A percentile compares a stretch with the other conserved stretches of the same genome.
Conservation (phyloP, 75 land plant species). For the Pinus albicaulis region DNA sequence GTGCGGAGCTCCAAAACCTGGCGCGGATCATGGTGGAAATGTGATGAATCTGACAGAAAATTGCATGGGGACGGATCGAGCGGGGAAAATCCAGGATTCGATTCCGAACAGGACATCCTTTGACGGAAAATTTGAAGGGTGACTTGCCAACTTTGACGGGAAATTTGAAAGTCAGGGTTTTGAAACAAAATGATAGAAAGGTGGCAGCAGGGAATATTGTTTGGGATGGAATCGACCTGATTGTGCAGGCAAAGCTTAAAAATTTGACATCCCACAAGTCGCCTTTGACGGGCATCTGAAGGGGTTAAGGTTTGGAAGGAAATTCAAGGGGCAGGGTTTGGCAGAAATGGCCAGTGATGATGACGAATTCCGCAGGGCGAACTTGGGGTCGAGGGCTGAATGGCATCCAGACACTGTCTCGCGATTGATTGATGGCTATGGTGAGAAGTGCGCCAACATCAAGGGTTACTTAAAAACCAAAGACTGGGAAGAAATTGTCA, state of each 20-base stretch:
- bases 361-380: background rate
- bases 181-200: background rate
- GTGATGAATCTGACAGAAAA: background rate
- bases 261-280: background rate
- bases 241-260: background rate
- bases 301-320: background rate
- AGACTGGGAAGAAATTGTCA: slow-evolving; percentile 42
- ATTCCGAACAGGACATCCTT: background rate
- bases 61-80: background rate
- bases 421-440: slow-evolving; percentile 15
- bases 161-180: background rate
- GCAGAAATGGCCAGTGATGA: slow-evolving; percentile 1
- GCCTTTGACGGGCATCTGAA: background rate
- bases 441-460: slow-evolving; percentile 18
- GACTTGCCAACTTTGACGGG: background rate
- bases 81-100: background rate
- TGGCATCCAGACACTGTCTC: slow-evolving; percentile 19
- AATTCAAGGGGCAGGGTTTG: background rate
- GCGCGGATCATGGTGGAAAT: background rate
- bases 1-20: background rate
- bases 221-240: background rate
- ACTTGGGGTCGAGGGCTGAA: slow-evolving; percentile 3
- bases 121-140: background rate
- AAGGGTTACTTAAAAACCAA: slow-evolving; percentile 29
- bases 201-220: background rate